Base-by-base conservation (phyloP, 148 eudicot genomes). In the Pouteria glomerata region DNA sequence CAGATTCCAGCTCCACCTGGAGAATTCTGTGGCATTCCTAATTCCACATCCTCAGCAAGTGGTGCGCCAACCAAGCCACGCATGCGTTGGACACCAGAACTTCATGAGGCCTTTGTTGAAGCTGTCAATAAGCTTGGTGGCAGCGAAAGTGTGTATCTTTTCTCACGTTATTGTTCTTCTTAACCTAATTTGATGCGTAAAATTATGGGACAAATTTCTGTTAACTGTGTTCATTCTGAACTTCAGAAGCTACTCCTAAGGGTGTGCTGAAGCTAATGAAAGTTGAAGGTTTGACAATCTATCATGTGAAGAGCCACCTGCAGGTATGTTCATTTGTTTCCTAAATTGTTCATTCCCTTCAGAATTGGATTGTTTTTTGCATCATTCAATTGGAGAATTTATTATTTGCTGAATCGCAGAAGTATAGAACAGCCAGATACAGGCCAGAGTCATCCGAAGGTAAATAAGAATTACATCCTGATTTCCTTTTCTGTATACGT, bases 51-150 rank as follows among this genome's bases (percentile, higher is more conserved):
- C 71, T 80, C 88, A 34, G 66, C 72, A 45, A 82, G 73, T 66
- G 65, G 85, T 34, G 73, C 84, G 57, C 79, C 85, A 75, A 65
- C 82, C 69, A 93, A 90, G 76, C 77, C 88, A 47, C 97, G 98
- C 60, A 93, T 93, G 98, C 95, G 98, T 18, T 93, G 98, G 98
- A 91, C 97, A 12, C 98, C 97, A 15, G 98, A 94, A 81, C 90
- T 94, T 75, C 97, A 94, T 73, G 96, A 91, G 62, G 88, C 96
- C 58, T 94, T 94, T 80, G 94, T 94, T 68, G 96, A 86, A 74
- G 93, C 98, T 66, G 98, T 94, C 78, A 79, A 74, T 76, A 94
- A 86, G 84, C 97, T 94, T 65, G 98, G 98, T 73, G 98, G 98
- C 61, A 74, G 92, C 75, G 89, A 90, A 90, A 85, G 93, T 90